phyloP scores from a whole-genome alignment of 2,329 filamentous ascomycete species.

The Sphaerulina vaccinii region DNA sequence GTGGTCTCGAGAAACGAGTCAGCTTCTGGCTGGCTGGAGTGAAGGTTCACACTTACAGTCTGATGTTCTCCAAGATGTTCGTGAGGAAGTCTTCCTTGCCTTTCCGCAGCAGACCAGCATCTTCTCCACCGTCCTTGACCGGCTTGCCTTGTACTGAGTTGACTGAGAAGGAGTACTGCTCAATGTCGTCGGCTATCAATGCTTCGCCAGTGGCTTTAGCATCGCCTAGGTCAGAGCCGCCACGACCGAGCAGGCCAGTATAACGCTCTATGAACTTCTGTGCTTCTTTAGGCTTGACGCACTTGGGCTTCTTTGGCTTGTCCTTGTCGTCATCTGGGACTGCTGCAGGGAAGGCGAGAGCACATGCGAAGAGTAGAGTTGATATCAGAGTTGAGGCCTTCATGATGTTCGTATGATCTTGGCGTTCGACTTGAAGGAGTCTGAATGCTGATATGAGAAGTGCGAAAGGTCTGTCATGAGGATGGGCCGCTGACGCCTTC shows the following conservation, averaged over 20 bases:
- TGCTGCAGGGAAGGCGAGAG: slow-evolving; percentile 1
- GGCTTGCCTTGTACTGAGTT: neutral
- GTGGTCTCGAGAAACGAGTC: neutral
- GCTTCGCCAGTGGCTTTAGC: slow-evolving; percentile 9
- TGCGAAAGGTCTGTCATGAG: no score
- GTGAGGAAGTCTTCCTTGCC: slow-evolving; percentile 10
- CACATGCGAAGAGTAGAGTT: neutral
- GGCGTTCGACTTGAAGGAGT: neutral
- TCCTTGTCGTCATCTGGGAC: neutral
- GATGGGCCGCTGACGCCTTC: no score
- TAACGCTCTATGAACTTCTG: slow-evolving; percentile 8
- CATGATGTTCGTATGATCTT: neutral
- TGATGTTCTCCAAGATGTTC: neutral
- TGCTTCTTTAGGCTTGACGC: slow-evolving; percentile 4
- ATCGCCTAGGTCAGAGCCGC: slow-evolving; percentile 13
- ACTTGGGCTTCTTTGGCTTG: slow-evolving; percentile 5
- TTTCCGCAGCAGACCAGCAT: slow-evolving; percentile 1
- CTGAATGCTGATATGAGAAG: no score
- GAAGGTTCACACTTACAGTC: neutral
- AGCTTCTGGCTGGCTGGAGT: neutral
- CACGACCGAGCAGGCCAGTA: slow-evolving; percentile 4
- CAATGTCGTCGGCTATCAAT: slow-evolving; percentile 10
- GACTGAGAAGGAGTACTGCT: slow-evolving; percentile 9
- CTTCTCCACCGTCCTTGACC: neutral
- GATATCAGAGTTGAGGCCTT: neutral